Conservation (phyloP, 179 eudicot genomes). For the Silene vulgaris region DNA sequence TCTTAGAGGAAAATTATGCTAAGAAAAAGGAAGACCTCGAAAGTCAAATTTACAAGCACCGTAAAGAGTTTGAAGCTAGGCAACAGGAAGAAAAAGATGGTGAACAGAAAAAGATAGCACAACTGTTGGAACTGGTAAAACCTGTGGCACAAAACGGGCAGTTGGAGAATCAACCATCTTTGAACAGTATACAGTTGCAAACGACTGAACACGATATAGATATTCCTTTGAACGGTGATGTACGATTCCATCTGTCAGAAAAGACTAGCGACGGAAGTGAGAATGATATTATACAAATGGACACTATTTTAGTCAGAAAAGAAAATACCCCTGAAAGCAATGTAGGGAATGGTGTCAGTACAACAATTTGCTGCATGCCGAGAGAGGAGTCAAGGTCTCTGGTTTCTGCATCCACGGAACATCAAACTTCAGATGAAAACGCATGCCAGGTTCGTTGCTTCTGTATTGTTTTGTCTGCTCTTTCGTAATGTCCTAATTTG, state of each 20-base stretch:
- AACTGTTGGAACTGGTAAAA: conserved; percentile 32
- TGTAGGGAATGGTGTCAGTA: no score
- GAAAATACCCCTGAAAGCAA: no score
- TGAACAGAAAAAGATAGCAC: conserved; percentile 33
- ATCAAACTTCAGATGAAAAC: neutral
- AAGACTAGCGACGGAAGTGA: no score
- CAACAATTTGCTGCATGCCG: no score
- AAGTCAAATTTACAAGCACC: conserved; percentile 29
- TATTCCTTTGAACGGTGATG: conserved; percentile 8
- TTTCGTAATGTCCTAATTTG: neutral
- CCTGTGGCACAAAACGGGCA: conserved; percentile 20
- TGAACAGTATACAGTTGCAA: conserved; percentile 21
- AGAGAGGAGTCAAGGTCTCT: no score
- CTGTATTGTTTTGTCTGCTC: neutral
- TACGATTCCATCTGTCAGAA: neutral
- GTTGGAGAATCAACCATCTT: conserved; percentile 19
- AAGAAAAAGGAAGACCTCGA: conserved; percentile 44
- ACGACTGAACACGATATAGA: conserved; percentile 21
- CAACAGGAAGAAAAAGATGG: conserved; percentile 40
- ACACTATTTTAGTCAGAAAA: no score
- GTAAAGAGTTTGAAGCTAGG: conserved; percentile 43
- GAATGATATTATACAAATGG: no score
- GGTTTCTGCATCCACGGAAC: no score
- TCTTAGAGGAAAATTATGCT: conserved; percentile 31
- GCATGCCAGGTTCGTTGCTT: conserved; percentile 28